Conservation (phyloP, 148 eudicot genomes). For the Fagopyrum homotropicum region DNA sequence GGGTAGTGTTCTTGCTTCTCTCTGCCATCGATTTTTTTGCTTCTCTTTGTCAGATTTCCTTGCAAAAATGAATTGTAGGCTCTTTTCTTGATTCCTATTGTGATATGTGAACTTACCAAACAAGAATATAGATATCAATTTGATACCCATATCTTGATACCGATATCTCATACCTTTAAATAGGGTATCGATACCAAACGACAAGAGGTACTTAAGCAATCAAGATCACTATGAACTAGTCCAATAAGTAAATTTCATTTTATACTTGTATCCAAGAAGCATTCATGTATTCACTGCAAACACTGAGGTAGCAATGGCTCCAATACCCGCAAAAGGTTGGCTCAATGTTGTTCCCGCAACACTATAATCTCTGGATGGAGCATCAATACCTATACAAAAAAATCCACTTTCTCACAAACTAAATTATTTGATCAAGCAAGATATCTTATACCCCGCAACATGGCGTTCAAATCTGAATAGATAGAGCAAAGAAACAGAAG, state of each 20-base stretch:
- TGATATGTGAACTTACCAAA: too few species aligned
- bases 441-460: neutral
- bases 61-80: too few species aligned
- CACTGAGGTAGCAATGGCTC: constrained; percentile 80
- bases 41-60: too few species aligned
- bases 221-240: neutral
- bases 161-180: too few species aligned
- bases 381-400: constrained; percentile 37
- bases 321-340: constrained; percentile 64
- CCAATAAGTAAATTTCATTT: neutral
- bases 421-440: neutral
- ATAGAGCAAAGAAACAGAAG: neutral
- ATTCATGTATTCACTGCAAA: constrained; percentile 93
- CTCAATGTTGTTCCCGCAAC: constrained; percentile 37
- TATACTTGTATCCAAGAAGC: constrained; percentile 96
- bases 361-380: constrained; percentile 68
- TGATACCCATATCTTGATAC: too few species aligned
- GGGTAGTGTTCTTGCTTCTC: too few species aligned
- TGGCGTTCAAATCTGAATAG: neutral
- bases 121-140: too few species aligned
- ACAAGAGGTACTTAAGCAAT: neutral
- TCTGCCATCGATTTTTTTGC: too few species aligned
- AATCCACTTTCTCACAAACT: neutral
- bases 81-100: too few species aligned
- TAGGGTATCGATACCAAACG: too few species aligned